Evolutionary conservation across 805 yeast species (phyloP), one percentile per base, ranked within the genome.

Genomic region (Suhomyces pyralidae): DNA sequence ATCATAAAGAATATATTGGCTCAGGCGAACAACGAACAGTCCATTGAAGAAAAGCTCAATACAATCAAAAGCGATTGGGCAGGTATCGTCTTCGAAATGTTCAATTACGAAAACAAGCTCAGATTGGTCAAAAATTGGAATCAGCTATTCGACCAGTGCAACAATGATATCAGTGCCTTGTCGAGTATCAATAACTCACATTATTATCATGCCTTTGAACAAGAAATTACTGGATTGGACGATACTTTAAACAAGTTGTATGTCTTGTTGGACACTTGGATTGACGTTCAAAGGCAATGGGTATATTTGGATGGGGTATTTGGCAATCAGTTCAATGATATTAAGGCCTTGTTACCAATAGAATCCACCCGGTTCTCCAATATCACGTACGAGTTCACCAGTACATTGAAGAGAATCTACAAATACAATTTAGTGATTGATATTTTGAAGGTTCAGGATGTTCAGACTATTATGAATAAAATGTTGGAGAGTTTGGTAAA

Each of bases 221-320:
- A 78, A 46, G 83, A 80, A 7, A 78, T 85, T 0, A 52, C 63
- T 7, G 74, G 70, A 0, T 75, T 90, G 74, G 91, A 86, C 56
- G 71, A 70, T 0, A 80, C 76, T 51, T 62, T 93, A n/a, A 79
- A 78, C 45, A 59, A 63, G 0, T 58, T 90, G 1, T 77, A 76
- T 43, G 69, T 72, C 1, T 62, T 88, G 1, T 72, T 88, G 32
- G 89, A 84, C 55, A 61, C 68, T 0, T 91, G 97, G 96, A 78
- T 87, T 25, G 96, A 90, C 32, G 88, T 84, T 1, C 98, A 93
- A 66, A 73, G 86, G n/a, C 89, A 86, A 60, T 92, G 96, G 96
- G 81, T 89, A 1, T 90, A 93, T 63, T 73, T 92, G 20, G 85
- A 83, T 56, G 97, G 96, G 2, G 82, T 90, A 0, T 86, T 93